A percentile compares a stretch with the other conserved stretches of the same genome.
phyloP scores from a whole-genome alignment of 139 green algal genomes.

The Coelastrella sp. region DNA sequence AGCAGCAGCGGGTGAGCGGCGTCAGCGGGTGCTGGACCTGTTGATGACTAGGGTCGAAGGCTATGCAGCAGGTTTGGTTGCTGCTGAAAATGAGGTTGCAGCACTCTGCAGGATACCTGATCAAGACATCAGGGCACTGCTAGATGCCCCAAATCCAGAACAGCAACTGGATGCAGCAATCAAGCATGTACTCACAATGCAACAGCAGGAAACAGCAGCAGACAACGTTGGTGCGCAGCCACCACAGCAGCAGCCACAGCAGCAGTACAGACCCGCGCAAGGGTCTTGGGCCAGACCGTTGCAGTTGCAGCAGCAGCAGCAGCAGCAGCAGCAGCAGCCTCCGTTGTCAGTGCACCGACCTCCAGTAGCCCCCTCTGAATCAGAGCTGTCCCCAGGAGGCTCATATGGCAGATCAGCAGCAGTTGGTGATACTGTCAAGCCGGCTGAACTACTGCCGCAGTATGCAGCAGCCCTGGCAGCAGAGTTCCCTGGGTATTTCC shows the following conservation, averaged over 20 bases:
- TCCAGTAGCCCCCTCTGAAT: neutral
- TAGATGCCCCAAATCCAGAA: neutral
- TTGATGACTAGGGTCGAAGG: slow-evolving; percentile 17
- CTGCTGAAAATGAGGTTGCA: neutral
- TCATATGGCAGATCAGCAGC: neutral
- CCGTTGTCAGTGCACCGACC: no score
- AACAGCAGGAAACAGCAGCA: slow-evolving; percentile 15
- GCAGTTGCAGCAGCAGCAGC: slow-evolving; percentile 4
- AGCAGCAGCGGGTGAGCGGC: neutral
- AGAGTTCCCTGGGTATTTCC: slow-evolving; percentile 45
- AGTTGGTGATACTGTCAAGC: slow-evolving; percentile 15
- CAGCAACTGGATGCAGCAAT: slow-evolving; percentile 34
- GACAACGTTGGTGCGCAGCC: neutral
- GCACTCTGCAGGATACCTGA: slow-evolving; percentile 18
- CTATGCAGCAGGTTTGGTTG: slow-evolving; percentile 15
- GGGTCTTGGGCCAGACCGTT: slow-evolving; percentile 4
- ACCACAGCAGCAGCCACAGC: neutral
- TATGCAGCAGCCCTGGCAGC: slow-evolving; percentile 15
- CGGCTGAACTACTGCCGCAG: slow-evolving; percentile 27
- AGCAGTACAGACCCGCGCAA: neutral
- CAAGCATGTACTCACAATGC: neutral
- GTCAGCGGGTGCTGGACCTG: neutral
- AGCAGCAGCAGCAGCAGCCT: neutral
- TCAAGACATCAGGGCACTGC: slow-evolving; percentile 23
- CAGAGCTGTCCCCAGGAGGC: neutral